These are phyloP conservation scores for Terana coerulea DNA, from an alignment of 768 basidiomycete species.

Conservation along the genomic window DNA sequence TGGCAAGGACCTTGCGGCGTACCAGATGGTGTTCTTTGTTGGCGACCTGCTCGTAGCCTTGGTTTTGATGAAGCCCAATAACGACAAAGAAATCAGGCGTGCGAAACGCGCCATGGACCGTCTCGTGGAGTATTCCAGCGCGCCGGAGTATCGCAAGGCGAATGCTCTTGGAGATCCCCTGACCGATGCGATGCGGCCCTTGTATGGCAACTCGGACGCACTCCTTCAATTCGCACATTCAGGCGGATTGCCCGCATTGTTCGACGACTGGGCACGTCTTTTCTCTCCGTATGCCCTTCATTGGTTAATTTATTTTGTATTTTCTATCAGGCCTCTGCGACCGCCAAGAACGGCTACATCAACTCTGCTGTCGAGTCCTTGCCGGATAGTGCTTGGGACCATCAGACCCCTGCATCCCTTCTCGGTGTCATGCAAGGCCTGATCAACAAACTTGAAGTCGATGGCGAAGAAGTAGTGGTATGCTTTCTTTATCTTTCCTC, in stretches of 20 bases:
- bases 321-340: constrained; percentile 18
- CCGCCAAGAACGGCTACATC: constrained; percentile 18
- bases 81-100: constrained; percentile 15
- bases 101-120: constrained; percentile 18
- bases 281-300: neutral
- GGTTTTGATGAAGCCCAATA: constrained; percentile 15
- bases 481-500: neutral
- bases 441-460: constrained; percentile 18
- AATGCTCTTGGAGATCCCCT: constrained; percentile 23
- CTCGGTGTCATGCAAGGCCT: constrained; percentile 20
- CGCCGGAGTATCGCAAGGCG: constrained; percentile 10
- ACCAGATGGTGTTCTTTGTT: constrained; percentile 23
- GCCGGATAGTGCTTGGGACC: constrained; percentile 23
- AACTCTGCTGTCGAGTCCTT: constrained; percentile 17
- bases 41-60: constrained; percentile 26
- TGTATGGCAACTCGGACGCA: constrained; percentile 20
- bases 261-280: constrained; percentile 24
- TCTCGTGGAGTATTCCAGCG: constrained; percentile 23
- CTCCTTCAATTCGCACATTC: constrained; percentile 23
- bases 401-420: constrained; percentile 23
- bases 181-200: constrained; percentile 26
- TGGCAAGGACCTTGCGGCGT: constrained; percentile 20
- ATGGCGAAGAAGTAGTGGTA: constrained; percentile 14
- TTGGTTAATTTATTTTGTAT: neutral
- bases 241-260: constrained; percentile 24